Conservation (phyloP, 2,329 filamentous ascomycete species). For the Clonostachys rosea region DNA sequence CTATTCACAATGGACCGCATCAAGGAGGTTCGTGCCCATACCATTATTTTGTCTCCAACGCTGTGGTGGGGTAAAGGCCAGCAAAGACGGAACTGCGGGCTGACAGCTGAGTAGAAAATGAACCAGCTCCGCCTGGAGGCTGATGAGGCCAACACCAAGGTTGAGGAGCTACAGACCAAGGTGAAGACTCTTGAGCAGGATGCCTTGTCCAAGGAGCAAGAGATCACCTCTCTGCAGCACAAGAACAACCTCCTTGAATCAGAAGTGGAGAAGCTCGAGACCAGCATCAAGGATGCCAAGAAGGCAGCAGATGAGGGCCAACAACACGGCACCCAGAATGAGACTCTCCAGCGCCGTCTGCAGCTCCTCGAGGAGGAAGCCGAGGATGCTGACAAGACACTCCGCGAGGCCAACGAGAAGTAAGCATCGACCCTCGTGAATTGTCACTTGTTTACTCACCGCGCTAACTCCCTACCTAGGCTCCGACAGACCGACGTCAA, state of each 20-base stretch:
- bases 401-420: slow-evolving; percentile 98
- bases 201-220: slow-evolving; percentile 94
- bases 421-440: slow-evolving; percentile 36
- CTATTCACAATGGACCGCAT: slow-evolving; percentile 72
- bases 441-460: slow-evolving; percentile 8
- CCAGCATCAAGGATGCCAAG: slow-evolving; percentile 80
- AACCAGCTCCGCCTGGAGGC: slow-evolving; percentile 89
- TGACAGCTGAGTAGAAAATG: slow-evolving; percentile 68
- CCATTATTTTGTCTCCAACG: background rate
- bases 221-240: slow-evolving; percentile 94
- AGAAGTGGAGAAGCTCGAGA: slow-evolving; percentile 92
- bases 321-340: slow-evolving; percentile 83
- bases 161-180: slow-evolving; percentile 81
- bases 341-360: slow-evolving; percentile 85
- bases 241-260: slow-evolving; percentile 87
- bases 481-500: slow-evolving; percentile 99
- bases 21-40: slow-evolving; percentile 66
- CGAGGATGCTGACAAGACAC: slow-evolving; percentile 91
- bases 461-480: slow-evolving; percentile 38
- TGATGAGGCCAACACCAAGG: slow-evolving; percentile 76
- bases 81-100: background rate
- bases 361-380: slow-evolving; percentile 97
- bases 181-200: slow-evolving; percentile 92
- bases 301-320: slow-evolving; percentile 76
- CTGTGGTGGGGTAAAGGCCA: slow-evolving; percentile 11